Evolutionary conservation across 129 eudicot genomes (phyloP).

Genomic region (Flaveria sonorensis): DNA sequence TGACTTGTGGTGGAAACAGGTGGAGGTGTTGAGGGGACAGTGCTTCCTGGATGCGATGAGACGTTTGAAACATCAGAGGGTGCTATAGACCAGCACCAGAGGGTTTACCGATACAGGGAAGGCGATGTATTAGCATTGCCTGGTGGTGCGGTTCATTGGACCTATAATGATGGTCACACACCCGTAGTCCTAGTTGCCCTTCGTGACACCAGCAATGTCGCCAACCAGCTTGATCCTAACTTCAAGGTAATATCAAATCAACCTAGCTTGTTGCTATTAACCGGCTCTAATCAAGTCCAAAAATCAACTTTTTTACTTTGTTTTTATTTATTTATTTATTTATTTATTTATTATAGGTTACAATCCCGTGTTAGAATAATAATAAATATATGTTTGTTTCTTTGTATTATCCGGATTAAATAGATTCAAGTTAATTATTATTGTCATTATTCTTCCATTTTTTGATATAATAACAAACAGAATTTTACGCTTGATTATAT

Average conservation of each 20-base stretch:
- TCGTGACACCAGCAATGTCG: slow-evolving; percentile 49
- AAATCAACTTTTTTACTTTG: too few relatives aligned
- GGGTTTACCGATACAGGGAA: slow-evolving; percentile 42
- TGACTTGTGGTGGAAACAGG: slow-evolving; percentile 32
- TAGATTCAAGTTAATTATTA: too few relatives aligned
- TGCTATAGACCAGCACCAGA: slow-evolving; percentile 55
- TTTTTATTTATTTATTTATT: too few relatives aligned
- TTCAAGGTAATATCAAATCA: slow-evolving; percentile 38
- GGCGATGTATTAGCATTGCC: slow-evolving; percentile 68
- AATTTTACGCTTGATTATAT: too few relatives aligned
- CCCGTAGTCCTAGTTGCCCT: slow-evolving; percentile 43
- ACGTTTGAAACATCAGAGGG: slow-evolving; percentile 42
- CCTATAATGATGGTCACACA: slow-evolving; percentile 55
- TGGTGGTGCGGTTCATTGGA: slow-evolving; percentile 54
- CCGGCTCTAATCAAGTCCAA: not conserved
- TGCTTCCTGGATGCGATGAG: slow-evolving; percentile 69
- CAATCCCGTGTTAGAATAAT: too few relatives aligned
- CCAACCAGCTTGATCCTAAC: slow-evolving; percentile 67
- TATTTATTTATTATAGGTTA: too few relatives aligned
- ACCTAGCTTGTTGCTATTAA: not conserved
- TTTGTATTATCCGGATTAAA: too few relatives aligned
- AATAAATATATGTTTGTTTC: too few relatives aligned
- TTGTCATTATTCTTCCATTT: too few relatives aligned
- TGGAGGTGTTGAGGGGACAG: slow-evolving; percentile 52
- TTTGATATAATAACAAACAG: too few relatives aligned